A percentile compares a stretch with the other conserved stretches of the same genome.
Evolutionary conservation across 2,329 filamentous ascomycete genomes (phyloP).

Genomic region (Neofusicoccum cordaticola): DNA sequence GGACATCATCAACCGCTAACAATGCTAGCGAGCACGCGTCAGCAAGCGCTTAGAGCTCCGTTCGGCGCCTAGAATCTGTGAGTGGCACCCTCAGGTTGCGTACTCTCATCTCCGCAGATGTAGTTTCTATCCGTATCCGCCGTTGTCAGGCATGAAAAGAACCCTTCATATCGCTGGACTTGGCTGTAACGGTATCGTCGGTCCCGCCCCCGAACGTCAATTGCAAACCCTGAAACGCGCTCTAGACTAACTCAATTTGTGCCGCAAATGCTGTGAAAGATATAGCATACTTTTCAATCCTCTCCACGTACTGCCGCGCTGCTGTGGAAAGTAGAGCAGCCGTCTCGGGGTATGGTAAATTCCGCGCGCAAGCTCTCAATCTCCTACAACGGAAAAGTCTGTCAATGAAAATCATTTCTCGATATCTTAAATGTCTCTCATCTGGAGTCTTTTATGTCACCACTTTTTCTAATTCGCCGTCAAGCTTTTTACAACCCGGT

Average conservation of each 20-base stretch:
- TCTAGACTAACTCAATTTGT: neutral
- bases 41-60: constrained; percentile 1
- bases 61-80: neutral
- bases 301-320: neutral
- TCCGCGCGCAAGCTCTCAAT: neutral
- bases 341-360: neutral
- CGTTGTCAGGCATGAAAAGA: neutral
- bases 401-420: neutral
- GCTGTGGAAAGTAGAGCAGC: neutral
- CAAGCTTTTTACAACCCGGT: neutral
- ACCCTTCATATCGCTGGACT: neutral
- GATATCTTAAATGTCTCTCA: neutral
- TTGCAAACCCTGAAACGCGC: neutral
- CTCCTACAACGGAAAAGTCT: neutral
- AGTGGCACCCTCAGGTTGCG: neutral
- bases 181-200: neutral
- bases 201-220: neutral
- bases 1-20: neutral
- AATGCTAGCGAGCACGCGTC: neutral
- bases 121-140: neutral
- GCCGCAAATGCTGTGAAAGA: neutral
- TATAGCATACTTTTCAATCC: neutral
- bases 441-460: neutral
- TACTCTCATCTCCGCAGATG: neutral
- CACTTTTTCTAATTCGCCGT: neutral